Evolutionary conservation across 345 rosid genomes (phyloP), one percentile per base, ranked within the genome.

Genomic region (Populus tremula): DNA sequence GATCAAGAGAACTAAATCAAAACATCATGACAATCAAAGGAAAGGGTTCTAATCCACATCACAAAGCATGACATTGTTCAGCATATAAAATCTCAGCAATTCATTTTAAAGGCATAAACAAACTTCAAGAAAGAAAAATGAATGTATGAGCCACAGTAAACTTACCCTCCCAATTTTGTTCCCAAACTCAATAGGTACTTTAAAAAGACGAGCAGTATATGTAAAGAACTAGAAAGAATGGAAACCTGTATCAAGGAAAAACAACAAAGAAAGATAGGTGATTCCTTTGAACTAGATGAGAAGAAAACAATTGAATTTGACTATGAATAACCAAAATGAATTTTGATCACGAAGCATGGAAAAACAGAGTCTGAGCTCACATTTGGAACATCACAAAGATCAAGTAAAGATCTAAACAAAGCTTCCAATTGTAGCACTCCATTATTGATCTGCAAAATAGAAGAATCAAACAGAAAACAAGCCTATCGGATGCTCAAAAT

Each of bases 381-480:
- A 86, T 91, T 91, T 72, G 82, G 86, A 45, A 74, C 82, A 29
- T 75, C 35, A 73, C 96, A 96, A 39, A 92, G 93, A 83, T 86
- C 89, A 81, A 93, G 80, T 45, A 96, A 84, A 18, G 97, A 88
- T 82, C 84, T 87, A 79, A 92, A 78, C 76, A 96, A 82, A 72
- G 87, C 87, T 84, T 91, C 91, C 82, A 90, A 29, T 67, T 67
- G 81, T 43, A 88, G 77, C 87, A 86, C 78, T 70, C 98, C 98
- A 83, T 79, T 89, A 76, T 87, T 83, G 25, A 88, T 81, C 99
- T 96, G 89, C 82, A 83, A 63, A 43, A 77, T 47, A 36, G 65
- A 36, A 74, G 66, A 29, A 78, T 53, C 62, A 50, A 81, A 41
- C 39, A 78, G 27, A 53, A 36, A 70, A 70, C 36, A 47, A 71